phyloP scores from a whole-genome alignment of 2,329 filamentous ascomycete genomes.

The Pyrenochaeta sp. region DNA sequence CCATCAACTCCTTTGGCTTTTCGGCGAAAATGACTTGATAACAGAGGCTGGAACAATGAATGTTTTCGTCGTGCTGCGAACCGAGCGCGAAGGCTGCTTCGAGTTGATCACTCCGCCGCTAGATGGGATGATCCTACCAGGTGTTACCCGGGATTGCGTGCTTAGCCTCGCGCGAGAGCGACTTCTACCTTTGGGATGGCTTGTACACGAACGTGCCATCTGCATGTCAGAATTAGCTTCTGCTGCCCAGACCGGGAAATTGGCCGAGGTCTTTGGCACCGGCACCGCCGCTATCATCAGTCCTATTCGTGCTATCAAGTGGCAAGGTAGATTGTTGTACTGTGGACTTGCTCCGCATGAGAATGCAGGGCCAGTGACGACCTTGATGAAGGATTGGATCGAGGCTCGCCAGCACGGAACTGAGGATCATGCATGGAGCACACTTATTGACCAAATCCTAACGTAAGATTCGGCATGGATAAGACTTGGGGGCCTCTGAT shows the following conservation, averaged over 20 bases:
- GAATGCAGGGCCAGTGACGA: slow-evolving; percentile 86
- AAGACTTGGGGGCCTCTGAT: too few species aligned
- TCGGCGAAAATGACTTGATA: slow-evolving; percentile 91
- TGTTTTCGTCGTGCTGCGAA: slow-evolving; percentile 84
- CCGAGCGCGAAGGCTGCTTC: slow-evolving; percentile 88
- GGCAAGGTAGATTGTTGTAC: slow-evolving; percentile 79
- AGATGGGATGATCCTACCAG: slow-evolving; percentile 94
- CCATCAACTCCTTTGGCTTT: slow-evolving; percentile 98
- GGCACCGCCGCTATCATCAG: slow-evolving; percentile 94
- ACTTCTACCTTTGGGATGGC: slow-evolving; percentile 85
- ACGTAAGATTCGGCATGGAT: too few species aligned
- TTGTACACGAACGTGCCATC: slow-evolving; percentile 85
- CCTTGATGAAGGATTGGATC: slow-evolving; percentile 93
- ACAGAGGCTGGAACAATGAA: slow-evolving; percentile 99
- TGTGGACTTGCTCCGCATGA: slow-evolving; percentile 81
- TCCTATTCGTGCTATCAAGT: slow-evolving; percentile 86
- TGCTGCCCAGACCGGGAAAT: slow-evolving; percentile 80
- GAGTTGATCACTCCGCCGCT: slow-evolving; percentile 92
- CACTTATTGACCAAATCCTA: too few species aligned
- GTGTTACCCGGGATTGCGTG: slow-evolving; percentile 90
- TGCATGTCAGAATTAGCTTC: slow-evolving; percentile 86
- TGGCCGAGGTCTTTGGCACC: slow-evolving; percentile 91
- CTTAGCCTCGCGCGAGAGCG: slow-evolving; percentile 83
- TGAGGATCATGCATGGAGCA: slow-evolving; percentile 81
- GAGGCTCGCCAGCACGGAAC: slow-evolving; percentile 94